Conservation (phyloP, 164 flowering plant species). For the Piper betle region DNA sequence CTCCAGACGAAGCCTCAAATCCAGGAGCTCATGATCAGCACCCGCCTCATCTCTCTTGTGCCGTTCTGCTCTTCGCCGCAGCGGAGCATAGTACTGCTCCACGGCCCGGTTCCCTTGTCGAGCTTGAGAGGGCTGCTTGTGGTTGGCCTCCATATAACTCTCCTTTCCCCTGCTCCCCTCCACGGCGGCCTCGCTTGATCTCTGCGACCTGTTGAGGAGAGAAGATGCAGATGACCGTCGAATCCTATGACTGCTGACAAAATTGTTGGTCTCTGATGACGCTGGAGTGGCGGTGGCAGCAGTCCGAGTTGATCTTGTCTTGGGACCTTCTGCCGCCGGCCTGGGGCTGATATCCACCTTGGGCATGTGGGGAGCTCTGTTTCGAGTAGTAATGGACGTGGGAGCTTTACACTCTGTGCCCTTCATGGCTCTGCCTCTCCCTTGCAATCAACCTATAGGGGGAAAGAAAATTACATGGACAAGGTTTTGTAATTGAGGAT, state of each 20-base stretch:
- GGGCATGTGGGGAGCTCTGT: too few species aligned
- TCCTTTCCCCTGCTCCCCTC: conserved; percentile 6
- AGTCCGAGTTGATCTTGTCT: too few species aligned
- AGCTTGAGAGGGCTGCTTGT: conserved; percentile 11
- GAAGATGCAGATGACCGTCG: conserved; percentile 17
- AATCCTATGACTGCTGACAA: not conserved
- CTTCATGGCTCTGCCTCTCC: too few species aligned
- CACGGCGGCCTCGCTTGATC: conserved; percentile 26
- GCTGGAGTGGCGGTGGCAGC: too few species aligned
- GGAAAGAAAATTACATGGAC: too few species aligned
- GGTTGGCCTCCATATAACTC: conserved; percentile 11
- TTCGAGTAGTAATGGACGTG: too few species aligned
- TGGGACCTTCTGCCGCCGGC: conserved; percentile 11
- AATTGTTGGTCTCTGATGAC: not conserved
- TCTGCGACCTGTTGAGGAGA: conserved; percentile 16
- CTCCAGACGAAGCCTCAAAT: conserved; percentile 25
- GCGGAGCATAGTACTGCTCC: conserved; percentile 27
- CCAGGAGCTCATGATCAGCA: conserved; percentile 13
- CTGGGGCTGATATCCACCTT: conserved; percentile 4
- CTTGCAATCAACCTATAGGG: too few species aligned
- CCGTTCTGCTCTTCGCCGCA: conserved; percentile 15
- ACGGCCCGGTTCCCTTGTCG: conserved; percentile 11
- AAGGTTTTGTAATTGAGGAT: too few species aligned
- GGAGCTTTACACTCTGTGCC: too few species aligned
- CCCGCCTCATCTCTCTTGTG: conserved; percentile 19